Percentiles rank a stretch among this genome's conserved stretches.
These are phyloP conservation scores for Colletotrichum falcatum DNA, from an alignment of 2,329 filamentous ascomycete genomes.

Conservation along the genomic window DNA sequence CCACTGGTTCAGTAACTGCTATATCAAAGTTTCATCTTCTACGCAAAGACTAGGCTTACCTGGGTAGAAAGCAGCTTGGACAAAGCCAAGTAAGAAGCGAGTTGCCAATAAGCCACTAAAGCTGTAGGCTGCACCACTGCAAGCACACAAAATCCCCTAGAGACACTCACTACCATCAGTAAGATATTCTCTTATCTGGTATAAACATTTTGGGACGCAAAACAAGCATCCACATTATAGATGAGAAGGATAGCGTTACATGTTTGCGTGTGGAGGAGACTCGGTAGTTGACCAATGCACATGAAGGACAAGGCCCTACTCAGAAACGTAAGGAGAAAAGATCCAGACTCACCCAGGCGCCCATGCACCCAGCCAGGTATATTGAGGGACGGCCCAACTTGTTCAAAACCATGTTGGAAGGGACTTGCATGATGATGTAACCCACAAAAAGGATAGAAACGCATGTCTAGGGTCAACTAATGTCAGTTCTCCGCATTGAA, in stretches of 20 bases:
- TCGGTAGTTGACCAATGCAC: background rate
- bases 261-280: constrained; percentile 19
- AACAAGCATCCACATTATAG: too few relatives aligned
- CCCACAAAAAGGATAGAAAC: constrained; percentile 43
- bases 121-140: constrained; percentile 30
- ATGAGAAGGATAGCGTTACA: background rate
- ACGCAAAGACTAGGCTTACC: constrained; percentile 46
- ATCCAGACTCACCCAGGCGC: constrained; percentile 45
- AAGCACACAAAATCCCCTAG: constrained; percentile 38
- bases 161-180: background rate
- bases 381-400: constrained; percentile 44
- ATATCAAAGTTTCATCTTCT: background rate
- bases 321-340: constrained; percentile 41
- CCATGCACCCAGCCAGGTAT: constrained; percentile 38
- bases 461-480: constrained; percentile 43
- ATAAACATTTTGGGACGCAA: background rate
- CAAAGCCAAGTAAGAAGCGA: constrained; percentile 37
- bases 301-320: too few relatives aligned
- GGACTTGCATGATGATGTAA: constrained; percentile 49
- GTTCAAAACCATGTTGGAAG: constrained; percentile 41
- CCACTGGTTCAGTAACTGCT: background rate
- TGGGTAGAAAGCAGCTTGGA: constrained; percentile 40
- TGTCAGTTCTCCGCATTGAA: constrained; percentile 46
- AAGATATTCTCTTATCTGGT: background rate
- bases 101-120: constrained; percentile 31